Conservation (phyloP, 2,329 filamentous ascomycete species). For the Cladosporium cucumerinum region DNA sequence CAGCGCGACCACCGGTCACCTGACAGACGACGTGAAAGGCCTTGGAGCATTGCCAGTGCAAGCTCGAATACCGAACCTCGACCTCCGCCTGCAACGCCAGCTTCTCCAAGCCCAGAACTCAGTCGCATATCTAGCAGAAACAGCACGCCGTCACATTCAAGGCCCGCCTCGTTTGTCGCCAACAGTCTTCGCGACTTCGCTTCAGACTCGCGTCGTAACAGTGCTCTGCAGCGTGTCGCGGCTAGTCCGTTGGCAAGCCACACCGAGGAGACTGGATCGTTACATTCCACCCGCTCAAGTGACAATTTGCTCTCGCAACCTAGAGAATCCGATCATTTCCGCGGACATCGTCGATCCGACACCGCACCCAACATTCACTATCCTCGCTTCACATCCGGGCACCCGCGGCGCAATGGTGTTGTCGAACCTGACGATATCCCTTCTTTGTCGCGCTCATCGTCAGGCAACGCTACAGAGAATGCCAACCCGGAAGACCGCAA, state of each 20-base stretch:
- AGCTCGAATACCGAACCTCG: constrained; percentile 44
- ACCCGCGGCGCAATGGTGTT: constrained; percentile 61
- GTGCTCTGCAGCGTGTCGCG: constrained; percentile 29
- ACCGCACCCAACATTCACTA: constrained; percentile 37
- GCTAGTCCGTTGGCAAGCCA: constrained; percentile 32
- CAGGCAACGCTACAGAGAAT: constrained; percentile 31
- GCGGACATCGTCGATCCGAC: constrained; percentile 33
- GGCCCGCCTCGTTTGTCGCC: constrained; percentile 33
- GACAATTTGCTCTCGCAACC: constrained; percentile 28
- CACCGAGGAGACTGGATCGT: constrained; percentile 33
- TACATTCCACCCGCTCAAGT: constrained; percentile 32
- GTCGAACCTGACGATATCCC: constrained; percentile 57
- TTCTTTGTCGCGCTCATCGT: constrained; percentile 38
- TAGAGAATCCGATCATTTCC: constrained; percentile 26
- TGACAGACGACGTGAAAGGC: constrained; percentile 39
- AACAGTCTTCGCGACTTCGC: constrained; percentile 32
- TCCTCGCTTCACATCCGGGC: constrained; percentile 59
- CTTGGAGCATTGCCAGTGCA: constrained; percentile 36
- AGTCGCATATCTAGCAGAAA: constrained; percentile 43
- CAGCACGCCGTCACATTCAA: constrained; percentile 33
- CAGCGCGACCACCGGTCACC: constrained; percentile 51
- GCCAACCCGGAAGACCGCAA: constrained; percentile 26
- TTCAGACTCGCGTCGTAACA: constrained; percentile 31
- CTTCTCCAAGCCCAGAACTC: constrained; percentile 54
- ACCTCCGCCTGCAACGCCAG: constrained; percentile 62